These are phyloP conservation scores for Pelagomonas calceolata DNA, from an alignment of 108 stramenopile genomes.

Conservation along the genomic window DNA sequence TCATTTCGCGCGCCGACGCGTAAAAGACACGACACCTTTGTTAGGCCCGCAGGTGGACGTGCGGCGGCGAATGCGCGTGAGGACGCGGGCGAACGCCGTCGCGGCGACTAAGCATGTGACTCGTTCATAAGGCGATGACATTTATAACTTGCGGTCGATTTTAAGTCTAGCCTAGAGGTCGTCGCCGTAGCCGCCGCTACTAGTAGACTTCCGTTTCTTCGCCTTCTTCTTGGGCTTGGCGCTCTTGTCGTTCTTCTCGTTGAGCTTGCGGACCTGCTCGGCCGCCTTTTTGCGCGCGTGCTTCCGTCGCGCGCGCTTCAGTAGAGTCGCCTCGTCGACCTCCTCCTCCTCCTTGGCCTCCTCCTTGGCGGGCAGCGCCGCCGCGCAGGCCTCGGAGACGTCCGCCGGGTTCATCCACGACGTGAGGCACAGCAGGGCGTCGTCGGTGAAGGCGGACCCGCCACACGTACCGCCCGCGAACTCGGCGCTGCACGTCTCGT, in stretches of 20 bases:
- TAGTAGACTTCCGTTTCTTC: too few relatives aligned
- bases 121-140: too few relatives aligned
- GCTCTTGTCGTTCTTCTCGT: not conserved
- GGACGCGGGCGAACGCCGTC: too few relatives aligned
- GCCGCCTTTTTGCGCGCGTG: not conserved
- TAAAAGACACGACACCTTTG: too few relatives aligned
- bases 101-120: too few relatives aligned
- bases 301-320: not conserved
- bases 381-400: not conserved
- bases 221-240: too few relatives aligned
- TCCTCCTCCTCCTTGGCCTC: not conserved
- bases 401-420: not conserved
- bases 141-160: too few relatives aligned
- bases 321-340: not conserved
- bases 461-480: not conserved
- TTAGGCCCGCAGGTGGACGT: too few relatives aligned
- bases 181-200: too few relatives aligned
- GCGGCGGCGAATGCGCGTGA: too few relatives aligned
- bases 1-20: too few relatives aligned
- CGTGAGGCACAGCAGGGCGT: not conserved
- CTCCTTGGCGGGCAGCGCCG: not conserved
- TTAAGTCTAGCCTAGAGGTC: too few relatives aligned
- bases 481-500: not conserved
- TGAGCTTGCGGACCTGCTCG: not conserved
- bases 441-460: not conserved